Conservation (phyloP, 192 early-diverging fungal species). For the Pilobolus umbonatus region DNA sequence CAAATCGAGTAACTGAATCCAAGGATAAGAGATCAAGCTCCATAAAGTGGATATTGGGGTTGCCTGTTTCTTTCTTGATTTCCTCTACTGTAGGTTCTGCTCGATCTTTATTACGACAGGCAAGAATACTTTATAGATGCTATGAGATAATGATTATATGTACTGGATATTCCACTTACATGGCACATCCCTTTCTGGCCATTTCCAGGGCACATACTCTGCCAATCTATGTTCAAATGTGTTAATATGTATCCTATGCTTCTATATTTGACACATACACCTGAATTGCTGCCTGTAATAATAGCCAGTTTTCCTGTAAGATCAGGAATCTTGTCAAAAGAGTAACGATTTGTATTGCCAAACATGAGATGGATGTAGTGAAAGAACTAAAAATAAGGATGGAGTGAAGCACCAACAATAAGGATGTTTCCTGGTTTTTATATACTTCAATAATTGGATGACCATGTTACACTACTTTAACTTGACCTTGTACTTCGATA, state of each 20-base stretch:
- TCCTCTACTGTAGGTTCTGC: slow-evolving; percentile 9
- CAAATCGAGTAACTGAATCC: slow-evolving; percentile 35
- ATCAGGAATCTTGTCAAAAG: slow-evolving; percentile 31
- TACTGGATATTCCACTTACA: slow-evolving; percentile 11
- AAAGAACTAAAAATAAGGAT: too few species aligned
- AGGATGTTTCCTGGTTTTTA: too few species aligned
- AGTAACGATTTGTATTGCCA: too few species aligned
- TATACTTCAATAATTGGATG: too few species aligned
- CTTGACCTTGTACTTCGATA: too few species aligned
- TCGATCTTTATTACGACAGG: slow-evolving; percentile 15
- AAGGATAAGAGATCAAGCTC: slow-evolving; percentile 29
- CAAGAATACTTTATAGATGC: slow-evolving; percentile 8
- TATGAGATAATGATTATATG: background rate
- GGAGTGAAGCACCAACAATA: too few species aligned
- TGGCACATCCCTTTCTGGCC: too few species aligned
- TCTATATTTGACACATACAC: slow-evolving; percentile 19
- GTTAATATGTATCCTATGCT: background rate
- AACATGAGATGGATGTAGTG: too few species aligned
- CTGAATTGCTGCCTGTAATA: slow-evolving; percentile 45
- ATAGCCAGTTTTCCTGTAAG: slow-evolving; percentile 40
- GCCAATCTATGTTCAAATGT: slow-evolving; percentile 19
- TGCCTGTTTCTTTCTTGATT: slow-evolving; percentile 21
- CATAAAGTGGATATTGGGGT: slow-evolving; percentile 23
- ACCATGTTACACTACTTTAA: too few species aligned
- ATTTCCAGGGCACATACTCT: slow-evolving; percentile 24